Evolutionary conservation across 805 yeast species (phyloP), one percentile per base, ranked within the genome.

Genomic region (Saturnispora serradocipensis): DNA sequence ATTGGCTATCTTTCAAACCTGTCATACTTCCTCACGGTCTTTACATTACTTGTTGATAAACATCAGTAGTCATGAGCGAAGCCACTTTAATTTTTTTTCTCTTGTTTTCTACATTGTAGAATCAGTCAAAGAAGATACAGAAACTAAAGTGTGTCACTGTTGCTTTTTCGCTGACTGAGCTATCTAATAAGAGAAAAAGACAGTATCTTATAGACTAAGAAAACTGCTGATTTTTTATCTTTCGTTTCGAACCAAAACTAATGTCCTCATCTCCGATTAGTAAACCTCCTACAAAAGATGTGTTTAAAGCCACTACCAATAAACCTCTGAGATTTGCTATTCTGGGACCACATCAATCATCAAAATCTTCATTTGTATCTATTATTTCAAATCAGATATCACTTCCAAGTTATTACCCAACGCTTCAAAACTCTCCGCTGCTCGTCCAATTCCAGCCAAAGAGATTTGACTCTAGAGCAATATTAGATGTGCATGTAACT

Each of bases 391-490:
- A 62, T 45, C 56, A 58, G 43, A 61, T 61, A 45, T 63, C 68
- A 1, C 45, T 80, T 47, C 89, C 83, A 53, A 84, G 85, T 0
- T 84, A 86, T 62, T 86, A 86, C 59, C 95, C 93, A 5, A 86
- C 91, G 3, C 70, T 76, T 43, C 76, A 73, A 51, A 80, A 81
- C 52, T 77, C 77, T 4, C 79, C 88, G 25, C 70, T 80, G 52
- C 62, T 84, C 39, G 73, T 82, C 53, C 79, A 78, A 18, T 85
- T 72, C 59, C 63, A 60, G 5, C 81, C 90, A 0, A 59, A 59
- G 16, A 60, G 68, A 13, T 56, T 55, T 0, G 55, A 62, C 16
- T 67, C 80, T 0, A 66, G 73, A 34, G 67, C 76, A 0, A 57
- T 80, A 2, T 54, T 80, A 27, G 83, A 79, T 56, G 74, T 72